phyloP scores from a whole-genome alignment of 805 yeast genomes.

The Cyberlindnera misumaiensis region DNA sequence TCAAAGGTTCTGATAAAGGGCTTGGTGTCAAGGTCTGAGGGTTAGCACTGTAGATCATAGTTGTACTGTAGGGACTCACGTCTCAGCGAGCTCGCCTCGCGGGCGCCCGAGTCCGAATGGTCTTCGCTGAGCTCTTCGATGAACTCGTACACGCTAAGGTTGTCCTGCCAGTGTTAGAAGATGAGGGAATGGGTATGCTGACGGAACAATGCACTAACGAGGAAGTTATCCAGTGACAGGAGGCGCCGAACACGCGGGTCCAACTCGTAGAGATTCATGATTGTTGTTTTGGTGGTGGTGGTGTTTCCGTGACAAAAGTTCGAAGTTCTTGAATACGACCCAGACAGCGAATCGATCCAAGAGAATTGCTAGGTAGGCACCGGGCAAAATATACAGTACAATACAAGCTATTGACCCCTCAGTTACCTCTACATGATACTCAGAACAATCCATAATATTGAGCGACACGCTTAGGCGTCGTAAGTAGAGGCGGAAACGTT shows the following conservation, averaged over 20 bases:
- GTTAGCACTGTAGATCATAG: not conserved
- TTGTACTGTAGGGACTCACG: slow-evolving; percentile 3
- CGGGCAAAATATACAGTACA: too few relatives aligned
- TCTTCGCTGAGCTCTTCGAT: slow-evolving; percentile 72
- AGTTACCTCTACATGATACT: not conserved
- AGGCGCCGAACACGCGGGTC: slow-evolving; percentile 56
- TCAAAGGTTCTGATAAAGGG: slow-evolving; percentile 94
- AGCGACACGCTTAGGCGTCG: slow-evolving; percentile 54
- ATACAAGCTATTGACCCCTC: too few relatives aligned
- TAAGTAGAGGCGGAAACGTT: slow-evolving; percentile 92
- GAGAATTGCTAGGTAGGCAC: too few relatives aligned
- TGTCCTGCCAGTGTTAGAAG: slow-evolving; percentile 31
- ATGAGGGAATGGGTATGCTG: too few relatives aligned
- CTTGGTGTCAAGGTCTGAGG: slow-evolving; percentile 64
- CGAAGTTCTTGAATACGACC: too few relatives aligned
- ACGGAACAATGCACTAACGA: slow-evolving; percentile 22
- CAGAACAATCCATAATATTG: not conserved
- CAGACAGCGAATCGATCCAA: too few relatives aligned
- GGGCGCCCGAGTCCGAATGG: slow-evolving; percentile 41
- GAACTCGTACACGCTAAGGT: slow-evolving; percentile 70
- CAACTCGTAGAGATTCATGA: slow-evolving; percentile 47
- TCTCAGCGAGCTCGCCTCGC: slow-evolving; percentile 44
- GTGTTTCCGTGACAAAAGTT: not conserved
- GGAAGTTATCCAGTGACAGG: slow-evolving; percentile 53
- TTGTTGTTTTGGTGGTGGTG: slow-evolving; percentile 7